Evolutionary conservation across 2,329 filamentous ascomycete genomes (phyloP), one percentile per base, ranked within the genome.

Genomic region (Neofusicoccum parvum): DNA sequence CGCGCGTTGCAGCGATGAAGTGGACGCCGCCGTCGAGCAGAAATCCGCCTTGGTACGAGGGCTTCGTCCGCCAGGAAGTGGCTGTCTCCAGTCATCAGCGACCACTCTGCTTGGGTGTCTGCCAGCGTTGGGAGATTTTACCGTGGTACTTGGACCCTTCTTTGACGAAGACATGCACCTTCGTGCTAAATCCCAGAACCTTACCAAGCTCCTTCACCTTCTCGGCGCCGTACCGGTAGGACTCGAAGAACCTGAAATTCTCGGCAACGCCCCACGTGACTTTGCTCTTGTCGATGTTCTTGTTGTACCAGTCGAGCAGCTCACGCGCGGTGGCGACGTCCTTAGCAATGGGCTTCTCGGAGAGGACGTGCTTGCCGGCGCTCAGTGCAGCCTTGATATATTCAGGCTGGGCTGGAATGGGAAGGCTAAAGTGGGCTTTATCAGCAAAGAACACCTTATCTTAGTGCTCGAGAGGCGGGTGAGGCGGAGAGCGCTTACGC

Each of bases 11-110:
- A 7, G 90, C 90, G 6, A 88, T 80, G 67, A 86, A 88, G 75
- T 94, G 91, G 32, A 94, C 89, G 49, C 91, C 91, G 14, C 87
- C 90, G 72, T 94, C 91, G 2, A 94, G 85, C 64, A 93, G 75
- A 73, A 92, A 93, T 0, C 91, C 91, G 64, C 91, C 91, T 76
- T 92, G 90, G 73, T 92, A 86, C 62, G 85, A 81, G 1, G 91
- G 90, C 64, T 79, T 83, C 75, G 89, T 89, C 64, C 91, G 87
- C 91, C 90, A 87, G 11, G 77, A 70, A 0, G 84, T 86, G 68
- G 84, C 81, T 76, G 48, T 27, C 27, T 27, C 11, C 14, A 27
- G 6, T 32, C 27, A 32, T 32, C 27, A 32, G 27, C 27, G 27
- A 7, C 27, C 5, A 32, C 27, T 32, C 27, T 32, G 5, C 27